Evolutionary conservation across 352 stramenopile genomes (phyloP), one percentile per base, ranked within the genome.

Genomic region (Phytopythium sindhum): DNA sequence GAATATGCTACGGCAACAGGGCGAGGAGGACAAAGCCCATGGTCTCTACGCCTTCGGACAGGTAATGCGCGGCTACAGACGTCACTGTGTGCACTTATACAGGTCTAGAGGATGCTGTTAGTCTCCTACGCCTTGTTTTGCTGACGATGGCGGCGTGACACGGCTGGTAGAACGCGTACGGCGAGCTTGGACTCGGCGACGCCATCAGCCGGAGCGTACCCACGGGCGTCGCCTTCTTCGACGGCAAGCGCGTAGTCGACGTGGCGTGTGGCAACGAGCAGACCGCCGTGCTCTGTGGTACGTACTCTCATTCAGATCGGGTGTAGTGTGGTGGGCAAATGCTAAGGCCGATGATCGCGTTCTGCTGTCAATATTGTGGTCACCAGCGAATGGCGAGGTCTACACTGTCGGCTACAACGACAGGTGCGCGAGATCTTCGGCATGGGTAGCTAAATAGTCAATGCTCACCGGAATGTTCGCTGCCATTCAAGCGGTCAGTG

Each of bases 391-490:
- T 61, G 92, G 93, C 26, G 70, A 95, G 44, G 81, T 98, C 21
- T 97, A 88, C 66, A 81, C 88, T 15, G 95, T 86, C 45, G 93
- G 93, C 28, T 97, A 98, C 77, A 98, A 98, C 56, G 92, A 98
- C 73, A 98, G 78, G 82, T 89, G 26, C 4, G 21, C 9, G 48
- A 23, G 19, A n/a, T n/a, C n/a, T n/a, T n/a, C n/a, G n/a, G n/a
- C n/a, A n/a, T 60, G 12, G 42, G 47, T 45, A 56, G 12, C 14
- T 9, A 42, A 15, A 23, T 58, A 12, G 15, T 33, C 50, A 21
- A 12, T 52, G 52, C 48, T 50, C 9, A 65, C 50, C 12, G 23
- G 33, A 23, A 23, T 39, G 28, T 26, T 44, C 47, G 29, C 8
- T 52, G 45, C 37, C 29, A 45, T 45, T 41, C 50, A 57, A 91